These are phyloP conservation scores for Nidularia pulvinata DNA, from an alignment of 768 basidiomycete species.

Conservation along the genomic window DNA sequence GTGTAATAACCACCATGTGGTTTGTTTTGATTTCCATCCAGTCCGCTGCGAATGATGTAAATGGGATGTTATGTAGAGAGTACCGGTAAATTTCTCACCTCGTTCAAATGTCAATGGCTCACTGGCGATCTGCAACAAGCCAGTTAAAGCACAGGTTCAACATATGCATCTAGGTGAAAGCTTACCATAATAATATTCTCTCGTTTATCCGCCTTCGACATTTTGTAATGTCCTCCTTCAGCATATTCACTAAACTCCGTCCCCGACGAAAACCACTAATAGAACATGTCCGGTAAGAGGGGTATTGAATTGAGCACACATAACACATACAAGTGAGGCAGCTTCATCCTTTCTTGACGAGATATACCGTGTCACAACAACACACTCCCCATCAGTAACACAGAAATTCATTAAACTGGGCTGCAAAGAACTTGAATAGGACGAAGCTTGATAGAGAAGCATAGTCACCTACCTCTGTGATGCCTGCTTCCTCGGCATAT, in stretches of 20 bases:
- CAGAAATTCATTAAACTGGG: constrained; percentile 96
- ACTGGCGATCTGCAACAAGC: constrained; percentile 63
- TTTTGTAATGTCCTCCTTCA: constrained; percentile 89
- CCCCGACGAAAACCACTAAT: constrained; percentile 92
- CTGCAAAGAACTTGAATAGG: constrained; percentile 25
- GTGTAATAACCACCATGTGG: constrained; percentile 93
- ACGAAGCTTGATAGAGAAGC: background rate
- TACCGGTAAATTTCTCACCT: constrained; percentile 60
- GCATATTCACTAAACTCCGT: constrained; percentile 92
- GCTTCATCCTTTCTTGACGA: constrained; percentile 91
- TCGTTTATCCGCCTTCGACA: constrained; percentile 94
- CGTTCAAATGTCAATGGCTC: constrained; percentile 98
- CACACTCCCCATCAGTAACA: constrained; percentile 92
- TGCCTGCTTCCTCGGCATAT: constrained; percentile 69
- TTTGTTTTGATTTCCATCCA: constrained; percentile 99
- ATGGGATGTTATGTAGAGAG: background rate
- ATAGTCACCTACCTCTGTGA: constrained; percentile 57
- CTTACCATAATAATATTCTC: constrained; percentile 93
- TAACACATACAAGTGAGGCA: constrained; percentile 70
- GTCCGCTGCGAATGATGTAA: constrained; percentile 54
- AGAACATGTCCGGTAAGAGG: constrained; percentile 2
- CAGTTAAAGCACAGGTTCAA: background rate
- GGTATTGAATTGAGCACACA: too few species aligned
- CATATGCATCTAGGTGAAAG: background rate
- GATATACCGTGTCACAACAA: constrained; percentile 94